phyloP scores from a whole-genome alignment of 2,329 filamentous ascomycete species.

The Stylonectria norvegica region DNA sequence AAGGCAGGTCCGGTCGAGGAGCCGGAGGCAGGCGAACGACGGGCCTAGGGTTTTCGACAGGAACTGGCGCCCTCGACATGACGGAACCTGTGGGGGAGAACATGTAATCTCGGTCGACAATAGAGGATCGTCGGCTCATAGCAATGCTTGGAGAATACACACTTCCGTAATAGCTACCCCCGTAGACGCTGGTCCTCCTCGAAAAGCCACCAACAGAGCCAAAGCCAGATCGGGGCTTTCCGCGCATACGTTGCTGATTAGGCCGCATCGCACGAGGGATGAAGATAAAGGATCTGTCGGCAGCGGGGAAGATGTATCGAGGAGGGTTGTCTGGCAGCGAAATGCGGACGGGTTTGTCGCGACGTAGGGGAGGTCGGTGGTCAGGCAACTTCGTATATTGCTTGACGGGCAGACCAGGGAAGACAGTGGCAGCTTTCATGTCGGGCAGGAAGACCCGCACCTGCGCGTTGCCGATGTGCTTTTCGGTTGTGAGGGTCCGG shows the following conservation, averaged over 20 bases:
- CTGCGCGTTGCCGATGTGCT: constrained; percentile 77
- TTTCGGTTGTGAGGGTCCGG: constrained; percentile 77
- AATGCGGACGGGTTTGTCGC: constrained; percentile 94
- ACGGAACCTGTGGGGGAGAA: constrained; percentile 79
- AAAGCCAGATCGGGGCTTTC: constrained; percentile 69
- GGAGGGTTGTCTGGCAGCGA: constrained; percentile 77
- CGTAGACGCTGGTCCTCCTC: constrained; percentile 79
- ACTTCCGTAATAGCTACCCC: constrained; percentile 67
- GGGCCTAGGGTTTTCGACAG: constrained; percentile 62
- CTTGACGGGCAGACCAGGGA: constrained; percentile 75
- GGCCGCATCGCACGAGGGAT: constrained; percentile 91
- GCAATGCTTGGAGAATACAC: constrained; percentile 81
- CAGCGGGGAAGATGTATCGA: constrained; percentile 86
- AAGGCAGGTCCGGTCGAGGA: constrained; percentile 31
- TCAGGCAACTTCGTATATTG: constrained; percentile 93
- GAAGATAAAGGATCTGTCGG: constrained; percentile 94
- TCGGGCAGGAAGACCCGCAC: constrained; percentile 77
- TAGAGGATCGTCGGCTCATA: constrained; percentile 87
- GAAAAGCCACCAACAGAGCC: constrained; percentile 65
- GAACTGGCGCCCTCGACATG: constrained; percentile 63
- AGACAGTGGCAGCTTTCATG: constrained; percentile 67
- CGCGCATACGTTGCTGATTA: constrained; percentile 75
- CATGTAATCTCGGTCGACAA: constrained; percentile 63
- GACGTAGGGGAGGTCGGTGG: constrained; percentile 86
- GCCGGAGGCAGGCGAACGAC: constrained; percentile 79